phyloP scores from a whole-genome alignment of 2,329 filamentous ascomycete species.

The Xylariaceae sp. region DNA sequence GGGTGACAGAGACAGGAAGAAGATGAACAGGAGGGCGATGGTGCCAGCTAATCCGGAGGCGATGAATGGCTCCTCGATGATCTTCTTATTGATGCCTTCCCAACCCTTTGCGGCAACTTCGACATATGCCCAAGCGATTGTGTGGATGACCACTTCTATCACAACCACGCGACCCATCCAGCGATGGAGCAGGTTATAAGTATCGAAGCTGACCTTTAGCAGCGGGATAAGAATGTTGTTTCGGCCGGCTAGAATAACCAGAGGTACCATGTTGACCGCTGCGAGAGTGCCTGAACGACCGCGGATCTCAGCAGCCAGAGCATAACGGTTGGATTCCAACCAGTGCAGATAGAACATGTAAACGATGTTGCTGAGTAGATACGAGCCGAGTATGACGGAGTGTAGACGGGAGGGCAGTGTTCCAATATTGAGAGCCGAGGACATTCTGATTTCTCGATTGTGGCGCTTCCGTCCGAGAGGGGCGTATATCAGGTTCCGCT shows the following conservation, averaged over 20 bases:
- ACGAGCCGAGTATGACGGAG: slow-evolving; percentile 49
- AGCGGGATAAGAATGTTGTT: slow-evolving; percentile 87
- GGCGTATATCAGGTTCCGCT: slow-evolving; percentile 58
- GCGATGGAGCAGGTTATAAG: slow-evolving; percentile 84
- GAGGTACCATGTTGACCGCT: slow-evolving; percentile 84
- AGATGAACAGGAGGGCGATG: slow-evolving; percentile 57
- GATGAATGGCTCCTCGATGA: slow-evolving; percentile 59
- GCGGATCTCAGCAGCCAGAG: slow-evolving; percentile 73
- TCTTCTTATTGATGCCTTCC: slow-evolving; percentile 47
- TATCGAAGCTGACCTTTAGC: slow-evolving; percentile 87
- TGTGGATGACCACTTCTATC: slow-evolving; percentile 64
- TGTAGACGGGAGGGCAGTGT: slow-evolving; percentile 63
- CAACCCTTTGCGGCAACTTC: slow-evolving; percentile 61
- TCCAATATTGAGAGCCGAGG: slow-evolving; percentile 49
- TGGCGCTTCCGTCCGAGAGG: slow-evolving; percentile 61
- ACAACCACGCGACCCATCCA: slow-evolving; percentile 75
- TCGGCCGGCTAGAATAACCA: slow-evolving; percentile 80
- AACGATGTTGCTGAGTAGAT: slow-evolving; percentile 54
- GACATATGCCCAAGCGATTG: slow-evolving; percentile 67
- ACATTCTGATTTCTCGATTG: slow-evolving; percentile 60
- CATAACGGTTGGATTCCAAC: slow-evolving; percentile 50
- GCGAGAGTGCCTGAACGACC: slow-evolving; percentile 80
- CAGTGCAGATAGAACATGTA: slow-evolving; percentile 61
- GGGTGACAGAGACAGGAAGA: slow-evolving; percentile 68
- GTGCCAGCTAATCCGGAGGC: slow-evolving; percentile 57